These are phyloP conservation scores for Ascomycota sp. DNA, from an alignment of 2,329 filamentous ascomycete species.

Conservation along the genomic window DNA sequence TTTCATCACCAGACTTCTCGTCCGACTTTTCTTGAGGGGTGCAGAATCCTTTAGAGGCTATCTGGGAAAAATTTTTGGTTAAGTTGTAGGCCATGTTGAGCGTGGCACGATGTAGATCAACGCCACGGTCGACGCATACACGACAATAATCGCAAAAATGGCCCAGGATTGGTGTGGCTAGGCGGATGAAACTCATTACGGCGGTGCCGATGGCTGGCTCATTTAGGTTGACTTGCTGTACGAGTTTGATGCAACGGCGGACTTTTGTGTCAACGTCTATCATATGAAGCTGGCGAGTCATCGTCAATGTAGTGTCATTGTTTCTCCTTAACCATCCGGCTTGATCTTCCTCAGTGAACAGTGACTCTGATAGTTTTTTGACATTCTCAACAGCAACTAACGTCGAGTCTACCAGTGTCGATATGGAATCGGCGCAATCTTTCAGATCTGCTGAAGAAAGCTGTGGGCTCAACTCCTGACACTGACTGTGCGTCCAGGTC, in stretches of 20 bases:
- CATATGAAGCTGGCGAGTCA: slow-evolving; percentile 39
- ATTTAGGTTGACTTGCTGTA: slow-evolving; percentile 13
- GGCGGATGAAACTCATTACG: slow-evolving; percentile 11
- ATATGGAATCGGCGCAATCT: slow-evolving; percentile 34
- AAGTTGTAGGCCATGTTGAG: slow-evolving; percentile 59
- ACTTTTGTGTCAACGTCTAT: slow-evolving; percentile 28
- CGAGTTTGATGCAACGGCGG: slow-evolving; percentile 14
- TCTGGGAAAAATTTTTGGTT: slow-evolving; percentile 54
- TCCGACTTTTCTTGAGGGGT: slow-evolving; percentile 66
- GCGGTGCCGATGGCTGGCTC: slow-evolving; percentile 9
- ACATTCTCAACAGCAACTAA: slow-evolving; percentile 64
- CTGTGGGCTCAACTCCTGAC: slow-evolving; percentile 3
- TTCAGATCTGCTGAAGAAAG: slow-evolving; percentile 9
- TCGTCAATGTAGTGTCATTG: slow-evolving; percentile 27
- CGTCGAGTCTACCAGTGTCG: slow-evolving; percentile 50
- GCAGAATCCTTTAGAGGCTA: slow-evolving; percentile 78
- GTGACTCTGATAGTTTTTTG: slow-evolving; percentile 29
- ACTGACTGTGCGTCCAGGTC: slow-evolving; percentile 34
- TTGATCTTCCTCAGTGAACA: slow-evolving; percentile 14
- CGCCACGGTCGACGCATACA: slow-evolving; percentile 35
- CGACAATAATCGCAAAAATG: slow-evolving; percentile 48
- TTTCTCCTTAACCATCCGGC: slow-evolving; percentile 17
- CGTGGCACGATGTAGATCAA: slow-evolving; percentile 46
- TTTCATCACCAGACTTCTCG: slow-evolving; percentile 45
- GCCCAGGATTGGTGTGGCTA: slow-evolving; percentile 44